Conservation (phyloP, 148 eudicot genomes). For the Suaeda aralocaspica region DNA sequence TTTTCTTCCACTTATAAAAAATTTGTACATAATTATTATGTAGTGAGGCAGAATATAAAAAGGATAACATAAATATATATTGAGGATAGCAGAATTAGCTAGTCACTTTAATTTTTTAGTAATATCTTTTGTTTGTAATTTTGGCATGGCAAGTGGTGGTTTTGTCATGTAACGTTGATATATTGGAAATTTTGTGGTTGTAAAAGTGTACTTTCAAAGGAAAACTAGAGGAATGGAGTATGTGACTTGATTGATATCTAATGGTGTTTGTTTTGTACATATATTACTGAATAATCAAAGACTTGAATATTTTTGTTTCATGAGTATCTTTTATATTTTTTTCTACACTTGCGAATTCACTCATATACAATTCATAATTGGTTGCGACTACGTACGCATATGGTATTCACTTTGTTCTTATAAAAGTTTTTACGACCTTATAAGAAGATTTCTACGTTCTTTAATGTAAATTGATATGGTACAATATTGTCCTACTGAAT, state of each 20-base stretch:
- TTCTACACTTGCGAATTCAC: background rate
- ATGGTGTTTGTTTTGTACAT: background rate
- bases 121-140: background rate
- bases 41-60: constrained; percentile 19
- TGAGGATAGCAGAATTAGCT: background rate
- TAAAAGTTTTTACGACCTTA: too few species aligned
- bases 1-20: background rate
- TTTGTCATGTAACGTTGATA: constrained; percentile 8
- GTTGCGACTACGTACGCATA: too few species aligned
- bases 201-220: background rate
- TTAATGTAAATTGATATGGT: too few species aligned
- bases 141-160: background rate
- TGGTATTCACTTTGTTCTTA: too few species aligned
- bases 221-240: background rate
- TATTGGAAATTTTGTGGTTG: background rate
- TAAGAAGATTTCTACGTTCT: too few species aligned
- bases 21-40: background rate
- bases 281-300: background rate
- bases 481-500: too few species aligned
- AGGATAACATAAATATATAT: background rate
- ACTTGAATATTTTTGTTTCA: background rate
- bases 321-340: background rate
- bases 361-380: too few species aligned
- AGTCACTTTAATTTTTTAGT: background rate
- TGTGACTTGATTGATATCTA: background rate